phyloP scores from a whole-genome alignment of 441 rosid species.

The Erodium chrysanthum region DNA sequence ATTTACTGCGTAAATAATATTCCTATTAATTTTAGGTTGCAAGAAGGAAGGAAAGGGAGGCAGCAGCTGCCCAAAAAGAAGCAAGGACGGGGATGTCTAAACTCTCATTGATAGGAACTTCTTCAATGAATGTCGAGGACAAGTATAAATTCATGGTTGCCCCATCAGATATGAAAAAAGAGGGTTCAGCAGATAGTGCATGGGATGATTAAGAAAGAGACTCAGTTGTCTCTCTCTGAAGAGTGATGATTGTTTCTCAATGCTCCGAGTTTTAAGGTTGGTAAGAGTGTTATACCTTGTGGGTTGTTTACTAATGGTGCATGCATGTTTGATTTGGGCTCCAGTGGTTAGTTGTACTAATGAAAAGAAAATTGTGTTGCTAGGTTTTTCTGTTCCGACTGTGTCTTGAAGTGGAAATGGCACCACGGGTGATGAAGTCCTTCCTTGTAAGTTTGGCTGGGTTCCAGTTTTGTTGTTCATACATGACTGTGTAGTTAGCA shows the following conservation, averaged over 20 bases:
- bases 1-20: not conserved
- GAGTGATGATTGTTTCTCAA: slow-evolving; percentile 8
- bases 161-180: slow-evolving; percentile 21
- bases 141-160: slow-evolving; percentile 35
- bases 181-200: slow-evolving; percentile 35
- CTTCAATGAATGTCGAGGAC: slow-evolving; percentile 29
- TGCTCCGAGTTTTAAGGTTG: slow-evolving; percentile 14
- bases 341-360: not conserved
- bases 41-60: slow-evolving; percentile 33
- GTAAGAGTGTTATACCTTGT: slow-evolving; percentile 5
- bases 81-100: slow-evolving; percentile 22
- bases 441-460: slow-evolving; percentile 9
- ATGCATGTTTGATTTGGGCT: not conserved
- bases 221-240: not conserved
- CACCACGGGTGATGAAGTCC: not conserved
- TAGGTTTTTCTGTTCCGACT: not conserved
- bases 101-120: slow-evolving; percentile 18
- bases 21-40: slow-evolving; percentile 22
- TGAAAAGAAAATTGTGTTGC: slow-evolving; percentile 4
- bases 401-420: slow-evolving; percentile 10
- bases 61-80: slow-evolving; percentile 26
- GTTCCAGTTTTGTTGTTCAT: slow-evolving; percentile 12
- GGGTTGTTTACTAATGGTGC: not conserved
- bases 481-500: slow-evolving; percentile 3
- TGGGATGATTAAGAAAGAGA: slow-evolving; percentile 26